These are phyloP conservation scores for Gossypium raimondii DNA, from an alignment of 345 rosid species.

Conservation along the genomic window DNA sequence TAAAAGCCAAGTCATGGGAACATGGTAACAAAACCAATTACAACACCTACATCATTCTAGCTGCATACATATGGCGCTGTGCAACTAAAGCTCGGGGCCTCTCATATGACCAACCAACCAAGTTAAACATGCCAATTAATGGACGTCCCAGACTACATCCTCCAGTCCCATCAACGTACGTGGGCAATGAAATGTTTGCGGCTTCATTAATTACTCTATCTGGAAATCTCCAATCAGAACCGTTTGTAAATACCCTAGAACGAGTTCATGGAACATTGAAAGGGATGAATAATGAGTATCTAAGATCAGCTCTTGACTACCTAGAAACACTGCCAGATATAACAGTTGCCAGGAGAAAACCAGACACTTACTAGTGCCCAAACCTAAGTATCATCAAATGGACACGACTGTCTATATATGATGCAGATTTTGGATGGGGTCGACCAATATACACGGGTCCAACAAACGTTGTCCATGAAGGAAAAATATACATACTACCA, in stretches of 20 bases:
- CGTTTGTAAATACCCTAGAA: not conserved
- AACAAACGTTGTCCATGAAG: not conserved
- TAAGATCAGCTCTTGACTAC: not conserved
- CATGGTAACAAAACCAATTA: not conserved
- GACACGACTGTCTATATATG: not conserved
- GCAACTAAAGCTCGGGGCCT: not conserved
- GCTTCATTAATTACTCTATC: not conserved
- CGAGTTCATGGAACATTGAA: not conserved
- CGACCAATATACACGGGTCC: not conserved
- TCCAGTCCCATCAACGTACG: not conserved
- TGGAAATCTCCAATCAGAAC: not conserved
- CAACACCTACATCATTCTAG: not conserved
- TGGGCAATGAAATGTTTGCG: not conserved
- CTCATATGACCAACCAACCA: not conserved
- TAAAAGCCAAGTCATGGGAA: not conserved
- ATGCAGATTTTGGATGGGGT: not conserved
- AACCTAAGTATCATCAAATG: not conserved
- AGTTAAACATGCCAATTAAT: not conserved
- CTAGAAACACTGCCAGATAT: constrained; percentile 25
- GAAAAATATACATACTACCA: not conserved
- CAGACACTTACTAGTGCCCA: not conserved
- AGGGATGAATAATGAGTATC: not conserved
- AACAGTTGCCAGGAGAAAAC: constrained; percentile 5
- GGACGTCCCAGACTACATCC: not conserved
- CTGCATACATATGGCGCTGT: not conserved